A percentile compares a stretch with the other conserved stretches of the same genome.
Evolutionary conservation across 192 early-diverging fungal species (phyloP).

Genomic region (Coemansia sp.): DNA sequence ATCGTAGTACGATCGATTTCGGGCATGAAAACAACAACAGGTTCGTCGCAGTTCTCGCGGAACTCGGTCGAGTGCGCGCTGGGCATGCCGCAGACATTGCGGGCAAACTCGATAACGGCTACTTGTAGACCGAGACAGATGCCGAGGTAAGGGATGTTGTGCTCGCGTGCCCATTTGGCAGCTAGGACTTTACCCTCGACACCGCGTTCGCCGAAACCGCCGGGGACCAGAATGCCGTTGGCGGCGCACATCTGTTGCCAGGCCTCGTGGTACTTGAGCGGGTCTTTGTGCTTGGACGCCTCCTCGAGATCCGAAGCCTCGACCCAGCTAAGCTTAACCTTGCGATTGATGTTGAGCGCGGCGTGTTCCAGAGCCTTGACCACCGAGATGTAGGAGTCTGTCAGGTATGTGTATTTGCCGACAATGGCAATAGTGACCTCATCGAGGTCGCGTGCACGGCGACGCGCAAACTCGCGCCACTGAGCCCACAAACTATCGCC

Average conservation of each 20-base stretch:
- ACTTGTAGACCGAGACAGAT: conserved; percentile 98
- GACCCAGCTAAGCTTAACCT: conserved; percentile 86
- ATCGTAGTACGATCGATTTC: conserved; percentile 90
- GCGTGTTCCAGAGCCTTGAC: conserved; percentile 97
- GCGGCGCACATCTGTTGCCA: conserved; percentile 90
- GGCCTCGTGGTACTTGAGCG: conserved; percentile 93
- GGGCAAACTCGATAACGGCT: conserved; percentile 96
- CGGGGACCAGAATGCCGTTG: conserved; percentile 94
- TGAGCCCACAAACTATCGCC: conserved; percentile 72
- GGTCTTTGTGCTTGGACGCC: conserved; percentile 69
- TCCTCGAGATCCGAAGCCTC: conserved; percentile 92
- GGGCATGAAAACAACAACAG: conserved; percentile 97
- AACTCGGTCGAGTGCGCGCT: conserved; percentile 89
- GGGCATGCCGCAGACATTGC: conserved; percentile 82
- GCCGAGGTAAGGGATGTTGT: conserved; percentile 96
- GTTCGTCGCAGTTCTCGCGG: conserved; percentile 66
- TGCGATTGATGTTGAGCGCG: conserved; percentile 78
- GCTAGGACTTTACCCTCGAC: conserved; percentile 95
- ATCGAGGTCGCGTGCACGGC: conserved; percentile 79
- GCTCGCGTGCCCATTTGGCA: conserved; percentile 96
- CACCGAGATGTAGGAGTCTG: conserved; percentile 97
- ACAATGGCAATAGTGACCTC: conserved; percentile 87
- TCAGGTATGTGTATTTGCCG: conserved; percentile 96
- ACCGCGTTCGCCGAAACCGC: conserved; percentile 96
- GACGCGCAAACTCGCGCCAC: conserved; percentile 81